These are phyloP conservation scores for Pseudozyma tsukubaensis DNA, from an alignment of 1,284 basidiomycete species.

Conservation along the genomic window DNA sequence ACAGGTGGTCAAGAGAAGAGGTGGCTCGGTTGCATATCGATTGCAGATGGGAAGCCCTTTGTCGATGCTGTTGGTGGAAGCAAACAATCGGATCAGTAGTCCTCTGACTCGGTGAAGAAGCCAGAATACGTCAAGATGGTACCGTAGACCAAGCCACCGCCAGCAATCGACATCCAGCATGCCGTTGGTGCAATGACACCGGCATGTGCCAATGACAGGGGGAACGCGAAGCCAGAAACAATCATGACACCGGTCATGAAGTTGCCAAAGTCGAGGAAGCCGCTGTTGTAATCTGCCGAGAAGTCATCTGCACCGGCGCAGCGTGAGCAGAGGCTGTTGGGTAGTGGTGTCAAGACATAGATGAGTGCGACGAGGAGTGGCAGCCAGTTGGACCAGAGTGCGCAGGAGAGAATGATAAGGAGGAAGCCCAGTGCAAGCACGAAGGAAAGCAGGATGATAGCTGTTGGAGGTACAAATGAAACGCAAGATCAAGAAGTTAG, in stretches of 20 bases:
- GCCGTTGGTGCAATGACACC: conserved; percentile 86
- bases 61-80: background rate
- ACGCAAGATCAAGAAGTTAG: background rate
- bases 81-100: conserved; percentile 25
- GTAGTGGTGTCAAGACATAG: conserved; percentile 93
- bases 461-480: conserved; percentile 24
- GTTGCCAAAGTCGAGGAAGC: conserved; percentile 84
- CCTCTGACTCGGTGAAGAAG: conserved; percentile 62
- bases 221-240: conserved; percentile 89
- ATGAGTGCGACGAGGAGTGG: conserved; percentile 94
- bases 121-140: conserved; percentile 73
- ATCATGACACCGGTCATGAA: conserved; percentile 92
- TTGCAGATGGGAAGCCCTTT: too few species aligned
- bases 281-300: conserved; percentile 72
- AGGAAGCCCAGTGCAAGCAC: conserved; percentile 96
- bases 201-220: conserved; percentile 90
- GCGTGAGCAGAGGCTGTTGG: conserved; percentile 80
- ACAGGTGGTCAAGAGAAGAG: conserved; percentile 12
- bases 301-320: conserved; percentile 73
- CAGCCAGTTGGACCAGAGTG: conserved; percentile 95
- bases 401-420: conserved; percentile 96
- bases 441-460: conserved; percentile 75
- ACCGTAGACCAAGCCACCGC: conserved; percentile 92
- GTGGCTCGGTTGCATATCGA: too few species aligned
- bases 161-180: conserved; percentile 91